Evolutionary conservation across 2,329 filamentous ascomycete genomes (phyloP), one percentile per base, ranked within the genome.

Genomic region (Fusarium tjaetaba): DNA sequence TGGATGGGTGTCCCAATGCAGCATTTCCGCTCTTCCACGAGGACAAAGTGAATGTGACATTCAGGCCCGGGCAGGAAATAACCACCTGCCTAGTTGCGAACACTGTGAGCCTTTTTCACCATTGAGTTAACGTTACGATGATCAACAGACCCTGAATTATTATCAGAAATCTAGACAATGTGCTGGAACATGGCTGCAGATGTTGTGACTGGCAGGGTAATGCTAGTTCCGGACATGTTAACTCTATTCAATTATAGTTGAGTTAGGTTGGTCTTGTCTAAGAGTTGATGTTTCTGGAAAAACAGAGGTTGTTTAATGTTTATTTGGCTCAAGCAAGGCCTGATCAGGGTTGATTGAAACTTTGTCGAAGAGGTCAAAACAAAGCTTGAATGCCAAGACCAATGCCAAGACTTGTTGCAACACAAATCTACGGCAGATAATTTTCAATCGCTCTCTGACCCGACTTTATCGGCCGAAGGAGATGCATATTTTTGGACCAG

Each of bases 371-470:
- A 67, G 57, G 71, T 76, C 57, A 60, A 76, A 76, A 76, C 74
- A 77, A 77, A 70, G 73, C 71, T 70, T 66, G 41, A 41, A 61
- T 46, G 75, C 75, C 75, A 77, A 77, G 75, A 74, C 68, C 24
- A 49, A 61, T 39, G 71, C 75, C 75, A 77, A 77, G 73, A 71
- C 57, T 45, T 58, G 34, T 58, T 51, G 62, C 49, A 68, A 45
- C 53, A 58, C 57, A 46, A 56, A 57, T 68, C 59, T 43, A 61
- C 42, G 45, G 56, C 63, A 70, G 34, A 71, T 34, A 56, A 43
- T 28, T 62, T 32, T 32, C 32, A 53, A 57, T 52, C 57, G 42
- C 49, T 55, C 49, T 61, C 49, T 61, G 45, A 56, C 59, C 66
- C 71, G 71, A 67, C 58, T 52, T 53, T 73, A 71, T 73, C 71